Base-by-base conservation (phyloP, 306 rosid genomes). In the Vigna trinervia region DNA sequence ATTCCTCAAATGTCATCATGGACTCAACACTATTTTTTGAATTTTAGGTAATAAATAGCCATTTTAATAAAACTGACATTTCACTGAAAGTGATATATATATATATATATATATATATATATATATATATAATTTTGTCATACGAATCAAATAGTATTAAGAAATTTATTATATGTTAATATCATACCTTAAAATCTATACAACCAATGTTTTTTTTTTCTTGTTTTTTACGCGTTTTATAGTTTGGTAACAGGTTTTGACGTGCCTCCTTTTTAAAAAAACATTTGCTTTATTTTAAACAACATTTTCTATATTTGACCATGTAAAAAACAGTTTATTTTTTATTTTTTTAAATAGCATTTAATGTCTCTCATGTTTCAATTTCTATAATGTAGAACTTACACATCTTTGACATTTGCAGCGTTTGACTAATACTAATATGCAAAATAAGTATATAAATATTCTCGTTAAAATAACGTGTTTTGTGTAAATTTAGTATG, bases 321-420 rank as follows among this genome's bases (percentile, higher is more conserved):
- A 38, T 17, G 28, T 43, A 60, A 26, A 59, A 59, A 58, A 43
- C 19, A 22, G 10, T 15, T 8, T 15, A 7, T 28, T 17, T 26
- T n/a, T 52, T 3, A 0, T 22, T 12, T 41, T 19, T 43, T 52
- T 1, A 0, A 26, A 17, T 34, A 1, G 59, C 28, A 62, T 12
- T 71, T 41, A 34, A 71, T 62, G 67, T 17, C 72, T 61, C 10
- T 12, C 15, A 45, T 52, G 19, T 39, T 62, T 62, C 23, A 59
- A 78, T 13, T 45, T 59, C 12, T 60, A 26, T 17, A 54, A 17
- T 4, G 46, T 11, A 2, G 28, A 69, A 23, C 23, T 8, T 13
- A 41, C 6, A 11, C 15, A 51, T 17, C 23, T 39, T 36, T 11
- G 1, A 34, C 47, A n/a, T 34, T 39, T 58, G 65, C 65, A 59